Evolutionary conservation across 2,329 filamentous ascomycete genomes (phyloP), one percentile per base, ranked within the genome.

Genomic region (Alternaria sp.): DNA sequence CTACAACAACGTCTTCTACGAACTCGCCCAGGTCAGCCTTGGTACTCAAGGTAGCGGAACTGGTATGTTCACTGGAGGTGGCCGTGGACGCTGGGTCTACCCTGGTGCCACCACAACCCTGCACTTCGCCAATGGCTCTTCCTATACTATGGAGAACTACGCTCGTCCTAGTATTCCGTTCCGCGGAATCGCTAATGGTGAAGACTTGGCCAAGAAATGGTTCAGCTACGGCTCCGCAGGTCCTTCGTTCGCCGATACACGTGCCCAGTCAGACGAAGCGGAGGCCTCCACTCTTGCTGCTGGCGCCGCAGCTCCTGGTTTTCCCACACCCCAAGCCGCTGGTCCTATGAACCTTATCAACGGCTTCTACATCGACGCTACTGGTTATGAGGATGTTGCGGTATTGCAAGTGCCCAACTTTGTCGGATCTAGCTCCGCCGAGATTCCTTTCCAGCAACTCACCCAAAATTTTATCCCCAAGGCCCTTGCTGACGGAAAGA

Each of bases 1-100:
- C 58, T 89, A 84, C 78, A 84, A 84, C 73, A 81, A 81, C 54
- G 59, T 83, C 20, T 84, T 84, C 69, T 83, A 83, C 62, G 74
- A 78, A n/a, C 75, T 83, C 5, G 78, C 80, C 0, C 78, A 81
- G 53, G 74, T 83, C 30, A 76, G 78, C 9, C 74, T 83, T 1
- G 80, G 78, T 5, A 53, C 64, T n/a, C 65, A 64, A n/a, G 81
- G 82, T 7, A 70, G 72, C 14, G 81, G 76, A 16, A 78, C 76
- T 14, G 82, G 82, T 5, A 79, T 76, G 4, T 84, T 84, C 66
- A 73, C 76, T 18, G 78, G 78, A 36, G 81, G 81, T 49, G 81
- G 82, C 7, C 78, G 81, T 50, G 81, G 80, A 41, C 73, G 80
- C 5, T 81, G 66, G 28, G 71, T 80, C 6, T 83, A 83, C 56